A percentile compares a stretch with the other conserved stretches of the same genome.
Evolutionary conservation across 495 filamentous ascomycete species (phyloP).

Genomic region (Trichoderma erinaceum): DNA sequence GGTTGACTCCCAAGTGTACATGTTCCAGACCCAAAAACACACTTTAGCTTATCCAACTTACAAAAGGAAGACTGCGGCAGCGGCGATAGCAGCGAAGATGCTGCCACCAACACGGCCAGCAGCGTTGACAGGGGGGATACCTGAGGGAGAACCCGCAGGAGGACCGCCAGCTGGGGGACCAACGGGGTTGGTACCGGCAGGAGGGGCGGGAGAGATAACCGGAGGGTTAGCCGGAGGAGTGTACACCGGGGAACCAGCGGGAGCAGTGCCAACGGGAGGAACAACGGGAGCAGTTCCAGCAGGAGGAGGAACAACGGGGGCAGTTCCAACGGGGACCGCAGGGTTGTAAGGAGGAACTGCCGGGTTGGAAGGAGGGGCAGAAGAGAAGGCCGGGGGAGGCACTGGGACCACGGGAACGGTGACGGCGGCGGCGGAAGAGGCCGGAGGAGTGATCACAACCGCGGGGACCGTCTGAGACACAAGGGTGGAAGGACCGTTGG

Average conservation of each 20-base stretch:
- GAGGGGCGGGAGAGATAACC: not conserved
- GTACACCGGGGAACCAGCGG: conserved; percentile 9
- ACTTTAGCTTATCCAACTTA: conserved; percentile 13
- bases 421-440: conserved; percentile 8
- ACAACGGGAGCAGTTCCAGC: conserved; percentile 16
- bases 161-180: not conserved
- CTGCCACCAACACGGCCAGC: conserved; percentile 10
- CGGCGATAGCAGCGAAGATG: not conserved
- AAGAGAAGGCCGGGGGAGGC: conserved; percentile 12
- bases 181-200: not conserved
- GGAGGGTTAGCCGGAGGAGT: conserved; percentile 5
- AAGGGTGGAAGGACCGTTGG: conserved; percentile 16
- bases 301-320: conserved; percentile 7
- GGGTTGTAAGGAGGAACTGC: conserved; percentile 1
- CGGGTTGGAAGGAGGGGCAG: conserved; percentile 18
- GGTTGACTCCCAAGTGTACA: conserved; percentile 2
- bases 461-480: conserved; percentile 7
- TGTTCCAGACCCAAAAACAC: conserved; percentile 6
- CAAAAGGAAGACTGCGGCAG: conserved; percentile 13
- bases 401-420: conserved; percentile 14
- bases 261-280: conserved; percentile 14
- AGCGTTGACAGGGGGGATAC: not conserved
- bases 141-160: not conserved
- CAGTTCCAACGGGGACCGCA: not conserved
- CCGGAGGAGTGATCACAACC: conserved; percentile 6